A percentile compares a stretch with the other conserved stretches of the same genome.
Conservation (phyloP, 257 asterid genomes). For the Capsicum pubescens region DNA sequence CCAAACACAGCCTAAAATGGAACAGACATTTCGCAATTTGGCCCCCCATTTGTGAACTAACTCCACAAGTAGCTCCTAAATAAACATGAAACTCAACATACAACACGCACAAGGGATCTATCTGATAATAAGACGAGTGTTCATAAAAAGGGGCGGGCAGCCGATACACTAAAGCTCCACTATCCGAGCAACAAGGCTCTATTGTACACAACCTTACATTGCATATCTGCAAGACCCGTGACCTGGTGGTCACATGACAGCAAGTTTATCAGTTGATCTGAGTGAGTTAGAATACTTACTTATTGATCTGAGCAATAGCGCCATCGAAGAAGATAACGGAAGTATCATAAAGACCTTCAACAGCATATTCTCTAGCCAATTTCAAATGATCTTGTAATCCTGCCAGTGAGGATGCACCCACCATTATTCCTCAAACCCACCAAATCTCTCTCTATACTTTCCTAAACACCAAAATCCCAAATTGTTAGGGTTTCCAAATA, state of each 20-base stretch:
- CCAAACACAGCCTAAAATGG: not conserved
- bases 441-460: not conserved
- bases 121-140: not conserved
- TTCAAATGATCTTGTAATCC: conserved; percentile 91
- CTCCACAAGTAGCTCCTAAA: not conserved
- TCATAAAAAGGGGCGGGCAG: too few species aligned
- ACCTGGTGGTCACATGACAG: too few species aligned
- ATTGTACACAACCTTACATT: too few species aligned
- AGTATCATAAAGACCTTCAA: conserved; percentile 91
- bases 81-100: not conserved
- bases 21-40: not conserved
- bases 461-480: not conserved
- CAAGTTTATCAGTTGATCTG: too few species aligned
- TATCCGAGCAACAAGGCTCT: too few species aligned
- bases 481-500: not conserved
- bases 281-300: conserved; percentile 44
- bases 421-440: conserved; percentile 43
- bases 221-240: too few species aligned
- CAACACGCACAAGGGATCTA: not conserved
- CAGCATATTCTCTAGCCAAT: conserved; percentile 91
- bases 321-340: conserved; percentile 96
- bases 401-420: conserved; percentile 67
- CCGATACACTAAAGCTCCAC: too few species aligned
- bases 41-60: not conserved
- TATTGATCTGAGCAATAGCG: conserved; percentile 96